These are phyloP conservation scores for Clarireedia homoeocarpa DNA, from an alignment of 2,329 filamentous ascomycete genomes.

Conservation along the genomic window DNA sequence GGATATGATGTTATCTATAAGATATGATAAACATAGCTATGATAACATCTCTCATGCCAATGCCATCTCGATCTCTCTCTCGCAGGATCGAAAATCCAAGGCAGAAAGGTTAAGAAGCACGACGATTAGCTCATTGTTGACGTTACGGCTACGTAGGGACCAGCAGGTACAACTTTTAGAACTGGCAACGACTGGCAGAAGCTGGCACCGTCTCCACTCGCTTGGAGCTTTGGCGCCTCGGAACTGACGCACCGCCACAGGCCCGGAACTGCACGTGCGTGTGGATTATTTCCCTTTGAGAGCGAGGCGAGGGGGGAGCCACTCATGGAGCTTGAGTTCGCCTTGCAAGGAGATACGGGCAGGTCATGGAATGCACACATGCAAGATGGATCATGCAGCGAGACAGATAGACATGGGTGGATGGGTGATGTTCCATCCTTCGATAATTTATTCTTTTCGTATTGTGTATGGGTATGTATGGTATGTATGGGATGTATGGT, in stretches of 20 bases:
- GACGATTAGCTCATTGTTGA: no score
- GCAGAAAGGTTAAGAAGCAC: neutral
- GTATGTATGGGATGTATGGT: neutral
- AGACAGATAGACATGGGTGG: neutral
- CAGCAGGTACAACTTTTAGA: neutral
- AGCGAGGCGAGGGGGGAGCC: no score
- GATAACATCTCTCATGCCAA: neutral
- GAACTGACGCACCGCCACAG: neutral
- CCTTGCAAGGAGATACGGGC: neutral
- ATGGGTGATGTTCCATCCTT: neutral
- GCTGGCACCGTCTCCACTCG: no score
- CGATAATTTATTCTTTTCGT: neutral
- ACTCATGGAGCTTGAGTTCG: neutral
- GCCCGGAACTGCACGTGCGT: neutral
- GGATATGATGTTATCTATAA: constrained; percentile 5
- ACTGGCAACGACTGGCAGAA: no score
- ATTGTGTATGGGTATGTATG: no score
- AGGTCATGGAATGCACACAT: constrained; percentile 4
- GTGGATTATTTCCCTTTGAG: neutral
- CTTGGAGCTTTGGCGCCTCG: neutral
- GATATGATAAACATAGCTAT: neutral
- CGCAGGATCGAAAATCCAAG: neutral
- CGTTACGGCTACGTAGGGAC: no score
- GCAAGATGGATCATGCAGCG: neutral
- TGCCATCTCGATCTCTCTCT: neutral